Evolutionary conservation across 2,329 filamentous ascomycete species (phyloP).

Genomic region (Cytospora mali): DNA sequence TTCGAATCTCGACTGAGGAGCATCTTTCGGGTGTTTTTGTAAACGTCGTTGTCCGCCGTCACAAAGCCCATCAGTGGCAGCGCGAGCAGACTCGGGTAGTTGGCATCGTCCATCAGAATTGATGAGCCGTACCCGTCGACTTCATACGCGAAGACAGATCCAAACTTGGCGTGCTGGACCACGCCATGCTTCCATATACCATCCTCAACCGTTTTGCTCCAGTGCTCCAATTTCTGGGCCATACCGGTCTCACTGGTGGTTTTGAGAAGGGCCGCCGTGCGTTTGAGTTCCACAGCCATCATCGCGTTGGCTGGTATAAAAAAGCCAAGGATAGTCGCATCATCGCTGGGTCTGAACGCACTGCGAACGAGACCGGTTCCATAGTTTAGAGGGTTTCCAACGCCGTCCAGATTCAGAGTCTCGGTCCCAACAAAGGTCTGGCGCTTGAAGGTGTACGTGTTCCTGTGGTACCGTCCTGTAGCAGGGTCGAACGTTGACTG

Average conservation of each 20-base stretch:
- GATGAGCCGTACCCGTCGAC: slow-evolving; percentile 83
- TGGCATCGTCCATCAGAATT: slow-evolving; percentile 88
- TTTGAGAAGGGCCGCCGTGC: slow-evolving; percentile 70
- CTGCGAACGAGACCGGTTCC: slow-evolving; percentile 86
- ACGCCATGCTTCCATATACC: slow-evolving; percentile 87
- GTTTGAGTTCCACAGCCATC: slow-evolving; percentile 86
- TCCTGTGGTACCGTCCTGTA: slow-evolving; percentile 65
- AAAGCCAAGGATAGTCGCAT: slow-evolving; percentile 91
- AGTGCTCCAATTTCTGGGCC: slow-evolving; percentile 58
- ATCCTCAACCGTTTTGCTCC: slow-evolving; percentile 66
- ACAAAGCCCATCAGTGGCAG: slow-evolving; percentile 80
- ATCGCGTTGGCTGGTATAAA: slow-evolving; percentile 96
- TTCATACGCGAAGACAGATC: slow-evolving; percentile 82
- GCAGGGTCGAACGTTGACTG: slow-evolving; percentile 75
- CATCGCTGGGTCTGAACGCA: slow-evolving; percentile 92
- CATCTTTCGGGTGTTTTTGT: slow-evolving; percentile 83
- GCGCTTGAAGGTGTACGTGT: slow-evolving; percentile 87
- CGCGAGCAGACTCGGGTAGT: slow-evolving; percentile 79
- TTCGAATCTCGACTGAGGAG: slow-evolving; percentile 76
- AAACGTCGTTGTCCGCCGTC: slow-evolving; percentile 64
- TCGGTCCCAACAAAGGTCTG: slow-evolving; percentile 82
- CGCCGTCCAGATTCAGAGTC: slow-evolving; percentile 77
- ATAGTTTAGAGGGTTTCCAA: slow-evolving; percentile 87
- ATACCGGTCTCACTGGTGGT: slow-evolving; percentile 57
- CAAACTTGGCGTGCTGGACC: slow-evolving; percentile 72